A percentile compares a stretch with the other conserved stretches of the same genome.
Evolutionary conservation across 352 stramenopile species (phyloP).

Genomic region (Phytophthora uliginosa): DNA sequence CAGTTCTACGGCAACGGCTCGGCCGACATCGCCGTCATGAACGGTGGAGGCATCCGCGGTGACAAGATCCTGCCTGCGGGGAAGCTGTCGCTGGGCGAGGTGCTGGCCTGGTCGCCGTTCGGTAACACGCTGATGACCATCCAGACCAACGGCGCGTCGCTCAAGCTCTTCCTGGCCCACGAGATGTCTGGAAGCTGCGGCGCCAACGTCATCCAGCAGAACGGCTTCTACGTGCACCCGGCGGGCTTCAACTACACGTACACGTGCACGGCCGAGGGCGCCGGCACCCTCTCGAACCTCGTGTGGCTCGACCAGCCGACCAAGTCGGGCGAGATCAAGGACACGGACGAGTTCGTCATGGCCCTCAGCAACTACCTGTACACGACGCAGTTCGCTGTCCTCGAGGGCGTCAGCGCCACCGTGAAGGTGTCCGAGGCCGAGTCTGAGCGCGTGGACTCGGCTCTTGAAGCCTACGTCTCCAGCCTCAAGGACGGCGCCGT

Average conservation of each 20-base stretch:
- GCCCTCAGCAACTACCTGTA: constrained; percentile 71
- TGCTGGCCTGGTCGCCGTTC: constrained; percentile 77
- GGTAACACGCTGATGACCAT: constrained; percentile 75
- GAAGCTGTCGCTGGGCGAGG: constrained; percentile 59
- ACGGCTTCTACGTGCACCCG: constrained; percentile 76
- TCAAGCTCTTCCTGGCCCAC: constrained; percentile 68
- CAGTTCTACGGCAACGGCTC: constrained; percentile 62
- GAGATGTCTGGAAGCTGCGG: constrained; percentile 67
- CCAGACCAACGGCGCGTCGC: constrained; percentile 59
- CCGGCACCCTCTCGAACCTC: constrained; percentile 55
- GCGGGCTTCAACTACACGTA: constrained; percentile 79
- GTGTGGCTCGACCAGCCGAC: constrained; percentile 73
- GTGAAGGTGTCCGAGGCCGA: constrained; percentile 58
- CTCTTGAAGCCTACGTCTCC: constrained; percentile 54
- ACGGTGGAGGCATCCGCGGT: constrained; percentile 74
- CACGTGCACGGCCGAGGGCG: constrained; percentile 53
- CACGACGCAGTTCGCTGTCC: constrained; percentile 54
- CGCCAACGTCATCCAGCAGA: constrained; percentile 50
- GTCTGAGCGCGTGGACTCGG: constrained; percentile 55
- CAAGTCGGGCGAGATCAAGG: constrained; percentile 49
- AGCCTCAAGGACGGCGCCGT: constrained; percentile 23
- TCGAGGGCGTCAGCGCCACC: constrained; percentile 44
- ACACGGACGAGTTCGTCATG: constrained; percentile 71
- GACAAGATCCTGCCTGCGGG: constrained; percentile 67
- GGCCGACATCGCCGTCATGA: constrained; percentile 69